Percentiles rank a stretch among this genome's conserved stretches.
Conservation (phyloP, 371 early-diverging fungal species). For the Chytridiales sp. region DNA sequence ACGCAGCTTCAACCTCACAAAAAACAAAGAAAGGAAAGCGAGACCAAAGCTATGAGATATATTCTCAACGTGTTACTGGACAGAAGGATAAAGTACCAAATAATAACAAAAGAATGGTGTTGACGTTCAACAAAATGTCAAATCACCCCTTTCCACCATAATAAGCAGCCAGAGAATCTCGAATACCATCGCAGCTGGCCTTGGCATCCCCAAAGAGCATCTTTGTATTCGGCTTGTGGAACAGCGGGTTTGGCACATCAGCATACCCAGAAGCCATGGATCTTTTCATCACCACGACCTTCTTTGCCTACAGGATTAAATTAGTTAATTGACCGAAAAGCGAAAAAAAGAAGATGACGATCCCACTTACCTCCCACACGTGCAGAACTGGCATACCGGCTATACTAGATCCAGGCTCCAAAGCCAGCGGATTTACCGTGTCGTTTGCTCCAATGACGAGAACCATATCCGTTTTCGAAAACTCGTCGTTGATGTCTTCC, state of each 20-base stretch:
- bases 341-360: not conserved
- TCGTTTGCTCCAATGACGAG: constrained; percentile 42
- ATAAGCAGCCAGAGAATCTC: constrained; percentile 23
- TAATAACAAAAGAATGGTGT: no score
- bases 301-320: constrained; percentile 17
- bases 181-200: constrained; percentile 26
- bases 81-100: no score
- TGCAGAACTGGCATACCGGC: constrained; percentile 43
- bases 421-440: constrained; percentile 37
- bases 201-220: constrained; percentile 43
- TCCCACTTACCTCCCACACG: constrained; percentile 32
- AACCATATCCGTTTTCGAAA: constrained; percentile 32
- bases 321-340: not conserved
- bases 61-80: no score
- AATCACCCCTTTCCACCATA: no score
- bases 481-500: constrained; percentile 43
- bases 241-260: constrained; percentile 41
- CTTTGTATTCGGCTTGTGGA: constrained; percentile 31
- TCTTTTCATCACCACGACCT: constrained; percentile 36
- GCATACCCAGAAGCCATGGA: constrained; percentile 35
- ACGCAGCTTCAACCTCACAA: no score
- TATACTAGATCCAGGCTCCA: constrained; percentile 29
- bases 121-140: no score
- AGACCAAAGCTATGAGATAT: no score
- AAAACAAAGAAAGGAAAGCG: no score